A percentile compares a stretch with the other conserved stretches of the same genome.
These are phyloP conservation scores for Wickerhamomyces rabaulensis DNA, from an alignment of 805 yeast genomes.

Conservation along the genomic window DNA sequence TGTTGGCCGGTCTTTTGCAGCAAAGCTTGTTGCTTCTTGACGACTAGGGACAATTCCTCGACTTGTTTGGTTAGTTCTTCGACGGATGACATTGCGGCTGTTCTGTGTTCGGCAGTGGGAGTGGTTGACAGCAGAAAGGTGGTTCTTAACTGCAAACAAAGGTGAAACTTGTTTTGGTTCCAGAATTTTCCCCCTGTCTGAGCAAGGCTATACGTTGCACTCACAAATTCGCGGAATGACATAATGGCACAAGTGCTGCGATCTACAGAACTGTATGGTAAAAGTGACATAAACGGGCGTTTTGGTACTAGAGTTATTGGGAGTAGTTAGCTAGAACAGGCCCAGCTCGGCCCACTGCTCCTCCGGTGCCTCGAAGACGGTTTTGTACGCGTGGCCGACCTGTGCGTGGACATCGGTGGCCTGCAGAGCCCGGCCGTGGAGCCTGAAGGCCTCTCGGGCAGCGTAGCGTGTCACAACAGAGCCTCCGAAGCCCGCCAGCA, in stretches of 20 bases:
- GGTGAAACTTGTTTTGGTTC: background rate
- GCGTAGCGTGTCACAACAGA: constrained; percentile 62
- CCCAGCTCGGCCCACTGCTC: background rate
- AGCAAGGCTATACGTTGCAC: background rate
- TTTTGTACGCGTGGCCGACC: constrained; percentile 56
- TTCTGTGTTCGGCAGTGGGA: background rate
- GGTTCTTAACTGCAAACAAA: background rate
- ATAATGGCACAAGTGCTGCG: too few species aligned
- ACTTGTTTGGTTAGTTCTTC: constrained; percentile 37
- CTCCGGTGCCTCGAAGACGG: constrained; percentile 8
- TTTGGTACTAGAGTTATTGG: too few species aligned
- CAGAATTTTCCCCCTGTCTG: background rate
- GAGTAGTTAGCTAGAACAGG: background rate
- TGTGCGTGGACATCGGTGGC: constrained; percentile 73
- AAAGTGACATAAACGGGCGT: too few species aligned
- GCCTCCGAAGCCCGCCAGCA: constrained; percentile 70
- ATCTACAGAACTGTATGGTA: too few species aligned
- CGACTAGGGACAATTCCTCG: constrained; percentile 43
- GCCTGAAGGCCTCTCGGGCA: constrained; percentile 56
- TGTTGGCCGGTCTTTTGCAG: constrained; percentile 78
- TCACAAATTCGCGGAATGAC: background rate
- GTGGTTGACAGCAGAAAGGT: background rate
- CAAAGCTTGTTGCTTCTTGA: constrained; percentile 59
- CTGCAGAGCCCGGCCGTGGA: constrained; percentile 73
- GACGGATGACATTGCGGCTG: constrained; percentile 10